Evolutionary conservation across 495 filamentous ascomycete species (phyloP), one percentile per base, ranked within the genome.

Genomic region (Xylaria castorea): DNA sequence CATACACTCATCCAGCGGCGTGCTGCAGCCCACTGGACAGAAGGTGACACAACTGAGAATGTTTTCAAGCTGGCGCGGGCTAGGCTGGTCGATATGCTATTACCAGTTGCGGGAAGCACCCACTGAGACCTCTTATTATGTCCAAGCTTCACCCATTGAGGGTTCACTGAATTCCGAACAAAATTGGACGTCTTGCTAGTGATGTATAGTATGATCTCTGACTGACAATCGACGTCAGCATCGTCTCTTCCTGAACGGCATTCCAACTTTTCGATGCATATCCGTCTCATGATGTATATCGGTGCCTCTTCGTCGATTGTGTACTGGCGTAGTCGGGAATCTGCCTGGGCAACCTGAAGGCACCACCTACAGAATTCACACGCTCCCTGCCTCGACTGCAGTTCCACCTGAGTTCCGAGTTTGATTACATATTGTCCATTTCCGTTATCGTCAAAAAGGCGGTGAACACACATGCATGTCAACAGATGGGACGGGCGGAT

Each of bases 361-460:
- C 58, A 61, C 58, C 58, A 61, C 9, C 32, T 16, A 38, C 58
- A 61, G 58, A 61, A 61, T 14, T 20, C 34, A 38, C 58, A 61
- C 18, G 18, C 58, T 1, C 20, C 32, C 20, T 38, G 58, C 32
- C 58, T 61, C n/a, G 12, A 38, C 0, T 25, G n/a, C 8, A 51
- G n/a, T 25, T 51, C 48, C 48, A 22, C n/a, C 9, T n/a, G 48
- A 11, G 48, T 51, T n/a, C 48, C 48, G 9, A 51, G 48, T 51
- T 3, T 7, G 8, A 51, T 51, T 51, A 22, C 48, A 22, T 22
- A 51, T 11, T 51, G 48, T 25, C 48, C 48, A 20, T 50, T 22
- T 50, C 46, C 46, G 46, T 50, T 50, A 50, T 50, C 20, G n/a
- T 51, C 48, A 8, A 51, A 22, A 3, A 25, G 9, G 8, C 9